Evolutionary conservation across 139 green algal genomes (phyloP).

Genomic region (Diplosphaera chodatii): DNA sequence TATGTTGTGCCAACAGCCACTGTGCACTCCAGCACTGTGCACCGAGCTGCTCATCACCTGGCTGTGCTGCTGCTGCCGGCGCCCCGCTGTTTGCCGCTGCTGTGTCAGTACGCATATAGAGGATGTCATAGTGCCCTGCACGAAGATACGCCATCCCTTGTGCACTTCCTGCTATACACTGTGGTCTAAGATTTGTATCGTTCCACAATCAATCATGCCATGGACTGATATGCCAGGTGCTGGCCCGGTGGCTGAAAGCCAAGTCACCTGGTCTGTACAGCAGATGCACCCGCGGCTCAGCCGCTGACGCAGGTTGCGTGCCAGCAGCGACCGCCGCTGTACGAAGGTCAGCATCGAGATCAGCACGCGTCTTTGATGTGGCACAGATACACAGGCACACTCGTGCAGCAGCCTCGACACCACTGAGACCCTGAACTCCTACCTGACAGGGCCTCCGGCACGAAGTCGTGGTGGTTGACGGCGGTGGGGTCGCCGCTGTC

Average conservation of each 20-base stretch:
- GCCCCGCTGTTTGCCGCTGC: no score
- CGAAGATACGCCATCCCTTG: no score
- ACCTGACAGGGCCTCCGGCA: conserved; percentile 34
- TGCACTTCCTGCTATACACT: no score
- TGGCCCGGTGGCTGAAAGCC: no score
- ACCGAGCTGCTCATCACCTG: no score
- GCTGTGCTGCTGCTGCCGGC: no score
- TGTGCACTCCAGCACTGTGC: no score
- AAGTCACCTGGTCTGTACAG: conserved; percentile 51
- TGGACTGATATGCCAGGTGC: no score
- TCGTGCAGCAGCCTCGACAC: background rate
- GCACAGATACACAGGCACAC: background rate
- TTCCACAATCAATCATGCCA: no score
- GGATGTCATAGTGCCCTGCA: conserved; percentile 63
- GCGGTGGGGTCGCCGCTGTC: background rate
- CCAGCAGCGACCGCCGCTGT: background rate
- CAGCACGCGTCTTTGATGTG: no score
- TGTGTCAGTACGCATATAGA: conserved; percentile 27
- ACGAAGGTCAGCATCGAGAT: background rate
- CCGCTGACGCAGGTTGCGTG: background rate
- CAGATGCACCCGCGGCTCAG: conserved; percentile 39
- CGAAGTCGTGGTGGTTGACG: conserved; percentile 56
- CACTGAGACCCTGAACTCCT: background rate
- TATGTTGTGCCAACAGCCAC: no score
- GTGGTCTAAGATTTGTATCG: no score